Evolutionary conservation across 108 stramenopile species (phyloP).

Genomic region (Cyclostephanos tholiformis): DNA sequence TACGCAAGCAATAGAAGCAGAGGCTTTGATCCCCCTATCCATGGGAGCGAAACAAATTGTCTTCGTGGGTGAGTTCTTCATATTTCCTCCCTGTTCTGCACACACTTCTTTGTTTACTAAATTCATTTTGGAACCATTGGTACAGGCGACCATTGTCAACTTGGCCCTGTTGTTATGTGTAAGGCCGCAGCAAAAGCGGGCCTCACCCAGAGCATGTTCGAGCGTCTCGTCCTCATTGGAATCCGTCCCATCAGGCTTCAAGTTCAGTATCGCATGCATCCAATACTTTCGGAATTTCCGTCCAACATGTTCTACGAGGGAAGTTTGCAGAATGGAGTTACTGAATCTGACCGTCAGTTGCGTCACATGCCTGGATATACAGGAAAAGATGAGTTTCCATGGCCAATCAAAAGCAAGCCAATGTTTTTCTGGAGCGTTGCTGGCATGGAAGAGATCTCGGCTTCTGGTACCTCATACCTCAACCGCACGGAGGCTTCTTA

Average conservation of each 20-base stretch:
- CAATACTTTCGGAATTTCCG: constrained; percentile 96
- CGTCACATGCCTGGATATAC: constrained; percentile 69
- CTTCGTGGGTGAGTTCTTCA: constrained; percentile 69
- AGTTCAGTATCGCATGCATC: constrained; percentile 99
- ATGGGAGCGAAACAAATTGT: constrained; percentile 98
- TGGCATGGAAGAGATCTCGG: constrained; percentile 97
- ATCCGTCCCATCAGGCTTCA: constrained; percentile 95
- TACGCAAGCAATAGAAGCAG: constrained; percentile 98
- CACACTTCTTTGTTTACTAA: background rate
- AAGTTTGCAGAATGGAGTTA: constrained; percentile 97
- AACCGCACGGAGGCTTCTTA: constrained; percentile 97
- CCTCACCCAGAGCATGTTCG: constrained; percentile 94
- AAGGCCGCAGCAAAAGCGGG: constrained; percentile 97
- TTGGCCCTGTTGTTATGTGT: constrained; percentile 98
- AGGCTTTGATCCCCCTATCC: constrained; percentile 95
- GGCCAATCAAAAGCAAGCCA: constrained; percentile 91
- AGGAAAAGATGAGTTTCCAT: constrained; percentile 88
- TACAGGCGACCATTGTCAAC: constrained; percentile 94
- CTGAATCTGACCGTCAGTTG: constrained; percentile 91
- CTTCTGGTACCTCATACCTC: constrained; percentile 96
- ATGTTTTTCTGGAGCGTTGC: constrained; percentile 94
- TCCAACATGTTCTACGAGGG: constrained; percentile 99
- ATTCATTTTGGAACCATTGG: background rate
- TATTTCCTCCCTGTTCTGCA: background rate
- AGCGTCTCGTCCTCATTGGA: constrained; percentile 95